Evolutionary conservation across 1,284 basidiomycete species (phyloP).

Genomic region (Puccinia triticina): DNA sequence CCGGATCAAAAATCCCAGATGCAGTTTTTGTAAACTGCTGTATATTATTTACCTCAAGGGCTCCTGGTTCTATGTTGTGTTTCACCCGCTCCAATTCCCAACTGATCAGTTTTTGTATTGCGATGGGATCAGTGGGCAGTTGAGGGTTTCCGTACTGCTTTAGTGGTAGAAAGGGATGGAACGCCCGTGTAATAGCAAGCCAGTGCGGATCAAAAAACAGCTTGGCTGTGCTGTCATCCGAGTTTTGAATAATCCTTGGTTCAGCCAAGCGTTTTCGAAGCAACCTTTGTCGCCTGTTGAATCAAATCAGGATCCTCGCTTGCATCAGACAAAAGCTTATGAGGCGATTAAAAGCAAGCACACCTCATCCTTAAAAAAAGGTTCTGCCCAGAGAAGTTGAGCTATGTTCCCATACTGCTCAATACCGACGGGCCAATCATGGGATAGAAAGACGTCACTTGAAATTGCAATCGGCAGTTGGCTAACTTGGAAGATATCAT

Average conservation of each 20-base stretch:
- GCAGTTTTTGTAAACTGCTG: constrained; percentile 78
- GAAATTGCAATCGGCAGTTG: constrained; percentile 65
- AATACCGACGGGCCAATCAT: constrained; percentile 93
- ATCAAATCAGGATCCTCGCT: background rate
- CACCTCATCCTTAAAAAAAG: constrained; percentile 76
- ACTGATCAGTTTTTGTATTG: constrained; percentile 65
- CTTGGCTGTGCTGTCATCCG: constrained; percentile 5
- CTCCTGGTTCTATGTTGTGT: constrained; percentile 58
- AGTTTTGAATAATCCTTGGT: background rate
- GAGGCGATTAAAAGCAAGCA: constrained; percentile 31
- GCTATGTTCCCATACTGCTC: constrained; percentile 76
- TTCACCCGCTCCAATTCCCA: constrained; percentile 72
- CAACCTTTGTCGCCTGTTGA: constrained; percentile 60
- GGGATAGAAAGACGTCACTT: constrained; percentile 80
- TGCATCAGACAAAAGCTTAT: background rate
- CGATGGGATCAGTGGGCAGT: constrained; percentile 69
- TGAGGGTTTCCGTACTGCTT: constrained; percentile 63
- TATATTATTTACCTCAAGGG: constrained; percentile 65
- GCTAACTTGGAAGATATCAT: constrained; percentile 66
- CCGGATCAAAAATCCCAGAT: constrained; percentile 65
- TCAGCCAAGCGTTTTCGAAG: constrained; percentile 73
- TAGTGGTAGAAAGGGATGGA: constrained; percentile 75
- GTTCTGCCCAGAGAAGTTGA: constrained; percentile 74
- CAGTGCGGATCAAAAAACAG: constrained; percentile 77
- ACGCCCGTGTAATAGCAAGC: constrained; percentile 87